Percentiles rank a stretch among this genome's conserved stretches.
These are phyloP conservation scores for Pythium sp. DNA, from an alignment of 352 stramenopile genomes.

Conservation along the genomic window DNA sequence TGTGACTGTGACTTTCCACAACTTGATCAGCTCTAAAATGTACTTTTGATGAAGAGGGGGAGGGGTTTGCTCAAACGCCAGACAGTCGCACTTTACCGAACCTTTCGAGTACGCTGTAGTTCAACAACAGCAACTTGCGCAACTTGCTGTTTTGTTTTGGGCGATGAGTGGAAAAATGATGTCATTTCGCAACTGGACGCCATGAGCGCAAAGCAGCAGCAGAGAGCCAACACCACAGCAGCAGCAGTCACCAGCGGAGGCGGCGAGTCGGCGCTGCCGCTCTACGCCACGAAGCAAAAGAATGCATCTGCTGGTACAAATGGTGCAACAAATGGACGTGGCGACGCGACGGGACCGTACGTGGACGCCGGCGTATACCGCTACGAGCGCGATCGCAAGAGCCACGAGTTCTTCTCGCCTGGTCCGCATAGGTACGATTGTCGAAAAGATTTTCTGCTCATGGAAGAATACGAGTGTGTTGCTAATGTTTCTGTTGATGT, in stretches of 20 bases:
- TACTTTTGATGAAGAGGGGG: background rate
- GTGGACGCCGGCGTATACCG: conserved; percentile 66
- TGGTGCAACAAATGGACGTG: background rate
- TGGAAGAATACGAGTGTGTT: background rate
- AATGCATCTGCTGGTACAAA: background rate
- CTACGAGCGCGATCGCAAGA: conserved; percentile 66
- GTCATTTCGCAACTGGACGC: conserved; percentile 12
- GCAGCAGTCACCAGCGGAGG: background rate
- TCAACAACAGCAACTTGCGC: conserved; percentile 8
- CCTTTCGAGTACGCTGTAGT: background rate
- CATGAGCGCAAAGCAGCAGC: conserved; percentile 13
- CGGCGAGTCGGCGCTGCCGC: conserved; percentile 1
- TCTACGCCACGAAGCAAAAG: background rate
- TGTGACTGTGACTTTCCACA: background rate
- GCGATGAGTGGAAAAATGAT: background rate
- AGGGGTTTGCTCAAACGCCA: conserved; percentile 9
- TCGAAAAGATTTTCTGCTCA: background rate
- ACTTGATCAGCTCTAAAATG: background rate
- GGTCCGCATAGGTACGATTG: conserved; percentile 48
- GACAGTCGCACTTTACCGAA: conserved; percentile 14
- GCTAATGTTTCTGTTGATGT: background rate
- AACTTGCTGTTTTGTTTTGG: background rate
- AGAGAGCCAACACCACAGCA: background rate
- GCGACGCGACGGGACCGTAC: conserved; percentile 24
- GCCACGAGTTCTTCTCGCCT: conserved; percentile 78